Percentiles rank a stretch among this genome's conserved stretches.
Evolutionary conservation across 179 eudicot genomes (phyloP).

Genomic region (Carnegiea gigantea): DNA sequence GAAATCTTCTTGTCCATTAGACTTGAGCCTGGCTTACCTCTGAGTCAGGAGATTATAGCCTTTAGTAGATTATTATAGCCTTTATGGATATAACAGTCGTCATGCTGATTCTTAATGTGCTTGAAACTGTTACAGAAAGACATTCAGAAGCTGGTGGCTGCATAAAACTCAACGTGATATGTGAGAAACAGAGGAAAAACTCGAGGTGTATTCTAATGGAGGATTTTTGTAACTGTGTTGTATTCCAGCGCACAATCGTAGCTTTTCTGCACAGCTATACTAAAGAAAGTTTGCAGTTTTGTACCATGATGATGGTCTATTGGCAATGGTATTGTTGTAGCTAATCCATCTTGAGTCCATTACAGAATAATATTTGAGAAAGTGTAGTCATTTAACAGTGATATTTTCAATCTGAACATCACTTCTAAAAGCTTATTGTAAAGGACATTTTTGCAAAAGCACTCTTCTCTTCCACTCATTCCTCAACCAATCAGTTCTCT

Average conservation of each 20-base stretch:
- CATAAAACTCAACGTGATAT: constrained; percentile 24
- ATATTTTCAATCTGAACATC: too few relatives aligned
- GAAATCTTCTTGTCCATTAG: too few relatives aligned
- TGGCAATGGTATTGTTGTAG: too few relatives aligned
- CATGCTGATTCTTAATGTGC: constrained; percentile 7
- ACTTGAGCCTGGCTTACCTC: not conserved
- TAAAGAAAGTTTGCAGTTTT: not conserved
- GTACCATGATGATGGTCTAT: not conserved
- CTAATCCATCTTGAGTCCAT: not conserved
- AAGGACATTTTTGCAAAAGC: too few relatives aligned
- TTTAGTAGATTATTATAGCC: not conserved
- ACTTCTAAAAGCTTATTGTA: too few relatives aligned
- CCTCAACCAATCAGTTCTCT: too few relatives aligned
- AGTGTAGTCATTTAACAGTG: too few relatives aligned
- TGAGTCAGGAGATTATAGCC: not conserved
- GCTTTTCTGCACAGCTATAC: not conserved
- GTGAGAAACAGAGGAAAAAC: not conserved
- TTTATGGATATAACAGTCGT: too few relatives aligned
- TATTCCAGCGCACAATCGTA: not conserved
- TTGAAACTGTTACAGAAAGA: constrained; percentile 60
- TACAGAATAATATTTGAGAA: not conserved
- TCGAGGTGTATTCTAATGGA: not conserved
- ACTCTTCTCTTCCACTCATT: too few relatives aligned
- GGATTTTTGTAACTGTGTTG: not conserved
- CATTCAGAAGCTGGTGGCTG: constrained; percentile 69